Percentiles rank a stretch among this genome's conserved stretches.
Conservation (phyloP, 768 basidiomycete genomes). For the Termitomyces bulborhizus region DNA sequence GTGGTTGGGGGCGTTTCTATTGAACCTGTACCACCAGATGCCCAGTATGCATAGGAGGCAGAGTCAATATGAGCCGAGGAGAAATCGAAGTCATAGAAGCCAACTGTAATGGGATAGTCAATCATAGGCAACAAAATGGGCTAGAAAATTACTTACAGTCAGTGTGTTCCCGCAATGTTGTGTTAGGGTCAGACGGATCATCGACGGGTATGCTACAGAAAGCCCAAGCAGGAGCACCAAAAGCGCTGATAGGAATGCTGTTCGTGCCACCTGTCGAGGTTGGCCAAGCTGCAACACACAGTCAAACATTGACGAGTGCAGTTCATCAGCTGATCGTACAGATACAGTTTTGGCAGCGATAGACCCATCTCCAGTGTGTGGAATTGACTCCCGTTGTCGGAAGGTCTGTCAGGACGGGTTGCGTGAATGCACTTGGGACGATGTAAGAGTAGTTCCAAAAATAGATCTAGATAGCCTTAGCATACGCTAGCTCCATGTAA, state of each 20-base stretch:
- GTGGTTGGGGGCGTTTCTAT: constrained; percentile 13
- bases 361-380: constrained; percentile 66
- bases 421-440: constrained; percentile 31
- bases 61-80: constrained; percentile 39
- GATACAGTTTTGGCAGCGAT: constrained; percentile 61
- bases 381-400: constrained; percentile 45
- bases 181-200: constrained; percentile 42
- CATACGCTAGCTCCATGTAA: constrained; percentile 46
- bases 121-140: not conserved
- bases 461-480: not conserved
- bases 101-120: constrained; percentile 31
- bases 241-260: constrained; percentile 26
- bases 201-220: constrained; percentile 36
- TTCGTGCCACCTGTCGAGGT: constrained; percentile 31
- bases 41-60: constrained; percentile 44
- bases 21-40: constrained; percentile 36
- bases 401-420: constrained; percentile 47
- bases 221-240: constrained; percentile 48
- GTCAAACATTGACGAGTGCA: not conserved
- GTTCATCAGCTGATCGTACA: constrained; percentile 26
- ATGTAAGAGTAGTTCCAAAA: not conserved
- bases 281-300: constrained; percentile 26
- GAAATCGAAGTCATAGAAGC: constrained; percentile 51
- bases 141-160: constrained; percentile 36
- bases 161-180: constrained; percentile 51